phyloP scores from a whole-genome alignment of 176 grass and related monocot genomes.

The Zizania latifolia region DNA sequence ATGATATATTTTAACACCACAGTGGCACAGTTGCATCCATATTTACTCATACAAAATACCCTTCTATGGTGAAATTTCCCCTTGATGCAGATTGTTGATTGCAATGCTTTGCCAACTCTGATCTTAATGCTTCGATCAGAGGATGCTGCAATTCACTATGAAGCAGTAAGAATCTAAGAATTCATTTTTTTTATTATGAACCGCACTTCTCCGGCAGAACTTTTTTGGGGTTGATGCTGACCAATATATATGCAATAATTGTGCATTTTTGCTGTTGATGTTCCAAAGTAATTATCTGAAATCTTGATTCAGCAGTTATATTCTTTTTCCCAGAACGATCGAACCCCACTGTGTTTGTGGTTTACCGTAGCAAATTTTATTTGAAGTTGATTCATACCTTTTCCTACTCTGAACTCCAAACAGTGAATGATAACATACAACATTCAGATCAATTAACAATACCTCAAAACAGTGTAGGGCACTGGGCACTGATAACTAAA shows the following conservation, averaged over 20 bases:
- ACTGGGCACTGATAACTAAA: neutral
- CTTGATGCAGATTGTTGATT: slow-evolving; percentile 82
- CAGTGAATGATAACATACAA: neutral
- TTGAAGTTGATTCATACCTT: neutral
- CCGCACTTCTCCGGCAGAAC: neutral
- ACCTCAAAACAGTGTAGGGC: neutral
- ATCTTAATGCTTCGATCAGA: slow-evolving; percentile 98
- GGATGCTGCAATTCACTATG: slow-evolving; percentile 97
- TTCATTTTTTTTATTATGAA: slow-evolving; percentile 21
- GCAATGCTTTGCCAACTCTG: slow-evolving; percentile 92
- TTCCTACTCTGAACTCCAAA: neutral
- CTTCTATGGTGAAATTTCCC: neutral
- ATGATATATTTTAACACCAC: slow-evolving; percentile 15
- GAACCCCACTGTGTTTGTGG: neutral
- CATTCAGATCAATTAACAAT: neutral
- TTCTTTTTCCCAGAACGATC: neutral
- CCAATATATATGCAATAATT: neutral
- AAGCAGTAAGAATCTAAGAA: slow-evolving; percentile 67
- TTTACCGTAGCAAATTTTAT: neutral
- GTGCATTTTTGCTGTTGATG: neutral
- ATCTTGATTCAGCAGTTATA: slow-evolving; percentile 8
- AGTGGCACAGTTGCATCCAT: neutral
- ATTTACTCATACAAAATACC: neutral
- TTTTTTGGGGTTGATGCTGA: neutral
- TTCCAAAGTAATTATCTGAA: neutral